A percentile compares a stretch with the other conserved stretches of the same genome.
Conservation (phyloP, 2,329 filamentous ascomycete species). For the Davidsoniella eucalypti region DNA sequence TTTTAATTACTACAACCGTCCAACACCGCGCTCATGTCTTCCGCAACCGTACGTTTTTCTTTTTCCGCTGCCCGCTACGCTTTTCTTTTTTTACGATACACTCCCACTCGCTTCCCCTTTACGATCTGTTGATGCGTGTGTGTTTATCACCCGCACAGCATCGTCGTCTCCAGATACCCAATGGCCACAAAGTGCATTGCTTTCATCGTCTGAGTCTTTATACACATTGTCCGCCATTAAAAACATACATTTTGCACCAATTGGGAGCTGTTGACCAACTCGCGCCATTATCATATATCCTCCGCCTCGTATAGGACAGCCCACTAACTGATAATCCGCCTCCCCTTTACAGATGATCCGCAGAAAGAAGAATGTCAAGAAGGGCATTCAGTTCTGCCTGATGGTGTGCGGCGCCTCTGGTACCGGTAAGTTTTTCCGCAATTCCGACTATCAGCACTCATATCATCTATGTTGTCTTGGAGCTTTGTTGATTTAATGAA, state of each 20-base stretch:
- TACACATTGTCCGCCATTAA: too few relatives aligned
- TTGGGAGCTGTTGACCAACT: too few relatives aligned
- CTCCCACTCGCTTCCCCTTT: constrained; percentile 3
- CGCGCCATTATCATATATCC: too few relatives aligned
- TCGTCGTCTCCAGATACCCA: constrained; percentile 8
- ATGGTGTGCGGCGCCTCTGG: constrained; percentile 99
- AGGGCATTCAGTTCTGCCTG: constrained; percentile 99
- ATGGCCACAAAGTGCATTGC: too few relatives aligned
- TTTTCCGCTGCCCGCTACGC: not conserved
- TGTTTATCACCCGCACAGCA: constrained; percentile 3
- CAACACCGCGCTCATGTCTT: constrained; percentile 19
- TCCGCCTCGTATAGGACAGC: constrained; percentile 1
- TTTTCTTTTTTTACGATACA: constrained; percentile 1
- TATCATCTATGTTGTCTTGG: not conserved
- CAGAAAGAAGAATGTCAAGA: constrained; percentile 99
- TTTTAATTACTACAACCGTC: constrained; percentile 12
- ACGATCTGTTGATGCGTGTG: not conserved
- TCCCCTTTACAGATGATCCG: constrained; percentile 70
- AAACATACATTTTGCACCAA: too few relatives aligned
- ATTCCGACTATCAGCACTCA: too few relatives aligned
- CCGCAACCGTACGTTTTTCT: constrained; percentile 19
- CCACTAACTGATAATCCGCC: constrained; percentile 15
- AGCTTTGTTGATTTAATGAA: not conserved
- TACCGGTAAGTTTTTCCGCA: constrained; percentile 52
- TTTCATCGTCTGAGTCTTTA: too few relatives aligned